Evolutionary conservation across 148 eudicot species (phyloP).

Genomic region (Hydrangea macrophylla): DNA sequence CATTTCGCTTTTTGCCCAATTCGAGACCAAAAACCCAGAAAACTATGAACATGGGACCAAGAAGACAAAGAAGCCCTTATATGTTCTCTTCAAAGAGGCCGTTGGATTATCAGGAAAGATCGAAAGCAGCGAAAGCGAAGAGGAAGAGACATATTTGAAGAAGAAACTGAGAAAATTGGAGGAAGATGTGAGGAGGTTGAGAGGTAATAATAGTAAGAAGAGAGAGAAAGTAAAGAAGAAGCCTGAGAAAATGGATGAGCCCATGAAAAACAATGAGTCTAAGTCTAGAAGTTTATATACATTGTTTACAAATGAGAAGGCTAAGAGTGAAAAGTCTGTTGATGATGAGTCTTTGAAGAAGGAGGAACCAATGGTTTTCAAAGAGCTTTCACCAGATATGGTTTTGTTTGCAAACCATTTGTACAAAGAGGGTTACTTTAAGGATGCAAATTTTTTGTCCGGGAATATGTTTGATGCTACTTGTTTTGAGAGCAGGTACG

Average conservation of each 20-base stretch:
- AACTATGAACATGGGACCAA: not conserved
- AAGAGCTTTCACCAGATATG: slow-evolving; percentile 56
- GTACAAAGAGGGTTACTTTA: slow-evolving; percentile 50
- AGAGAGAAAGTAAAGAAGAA: not conserved
- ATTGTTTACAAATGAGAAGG: slow-evolving; percentile 24
- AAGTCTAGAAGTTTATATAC: slow-evolving; percentile 23
- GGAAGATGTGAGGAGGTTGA: slow-evolving; percentile 29
- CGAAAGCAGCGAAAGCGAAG: slow-evolving; percentile 11
- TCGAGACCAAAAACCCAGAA: slow-evolving; percentile 2
- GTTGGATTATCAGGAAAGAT: slow-evolving; percentile 28
- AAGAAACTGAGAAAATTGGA: slow-evolving; percentile 40
- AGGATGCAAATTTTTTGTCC: slow-evolving; percentile 41
- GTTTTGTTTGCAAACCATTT: slow-evolving; percentile 37
- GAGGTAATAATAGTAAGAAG: slow-evolving; percentile 1
- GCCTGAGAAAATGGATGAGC: slow-evolving; percentile 6
- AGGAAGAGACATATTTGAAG: slow-evolving; percentile 21
- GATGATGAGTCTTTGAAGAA: slow-evolving; percentile 10
- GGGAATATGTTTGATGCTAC: slow-evolving; percentile 36
- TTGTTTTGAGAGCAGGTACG: slow-evolving; percentile 53
- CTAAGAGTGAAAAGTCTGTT: not conserved
- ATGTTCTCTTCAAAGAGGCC: slow-evolving; percentile 46
- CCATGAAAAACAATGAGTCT: not conserved
- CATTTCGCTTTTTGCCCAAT: slow-evolving; percentile 25
- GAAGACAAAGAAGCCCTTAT: slow-evolving; percentile 34
- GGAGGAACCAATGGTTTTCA: slow-evolving; percentile 32